These are phyloP conservation scores for Cladosporium sp. DNA, from an alignment of 2,329 filamentous ascomycete genomes.

Conservation along the genomic window DNA sequence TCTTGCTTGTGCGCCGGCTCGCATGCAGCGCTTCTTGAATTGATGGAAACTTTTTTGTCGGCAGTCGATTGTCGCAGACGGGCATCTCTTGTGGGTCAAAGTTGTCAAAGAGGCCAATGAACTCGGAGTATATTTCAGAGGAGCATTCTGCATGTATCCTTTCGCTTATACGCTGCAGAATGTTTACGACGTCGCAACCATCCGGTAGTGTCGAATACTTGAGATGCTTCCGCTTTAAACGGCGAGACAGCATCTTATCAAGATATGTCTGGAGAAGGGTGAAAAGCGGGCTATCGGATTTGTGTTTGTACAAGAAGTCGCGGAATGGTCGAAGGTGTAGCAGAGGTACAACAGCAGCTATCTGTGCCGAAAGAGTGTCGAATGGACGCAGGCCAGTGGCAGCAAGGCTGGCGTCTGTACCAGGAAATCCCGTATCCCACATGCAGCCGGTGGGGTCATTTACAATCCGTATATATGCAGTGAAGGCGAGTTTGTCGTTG, in stretches of 20 bases:
- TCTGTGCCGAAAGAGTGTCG: constrained; percentile 26
- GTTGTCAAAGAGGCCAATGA: constrained; percentile 23
- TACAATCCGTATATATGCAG: constrained; percentile 58
- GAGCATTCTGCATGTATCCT: constrained; percentile 15
- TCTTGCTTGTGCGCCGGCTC: constrained; percentile 20
- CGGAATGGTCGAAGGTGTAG: constrained; percentile 58
- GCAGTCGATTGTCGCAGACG: constrained; percentile 23
- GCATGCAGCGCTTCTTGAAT: constrained; percentile 41
- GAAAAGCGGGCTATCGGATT: neutral
- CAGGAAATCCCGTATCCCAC: constrained; percentile 48
- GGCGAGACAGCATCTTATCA: constrained; percentile 24
- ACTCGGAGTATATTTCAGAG: constrained; percentile 13
- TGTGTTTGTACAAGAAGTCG: constrained; percentile 47
- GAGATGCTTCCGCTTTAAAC: constrained; percentile 8
- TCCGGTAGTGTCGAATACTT: constrained; percentile 3
- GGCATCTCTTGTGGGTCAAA: constrained; percentile 18
- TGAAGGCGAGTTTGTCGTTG: constrained; percentile 59
- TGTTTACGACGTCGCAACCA: constrained; percentile 22
- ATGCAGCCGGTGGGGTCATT: constrained; percentile 57
- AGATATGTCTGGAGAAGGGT: constrained; percentile 18
- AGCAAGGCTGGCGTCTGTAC: constrained; percentile 41
- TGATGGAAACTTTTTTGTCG: constrained; percentile 29
- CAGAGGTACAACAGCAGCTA: constrained; percentile 54
- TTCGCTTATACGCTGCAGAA: constrained; percentile 18
- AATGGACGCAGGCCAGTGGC: constrained; percentile 56